Evolutionary conservation across 495 filamentous ascomycete species (phyloP), one percentile per base, ranked within the genome.

Genomic region (Neurospora sp.): DNA sequence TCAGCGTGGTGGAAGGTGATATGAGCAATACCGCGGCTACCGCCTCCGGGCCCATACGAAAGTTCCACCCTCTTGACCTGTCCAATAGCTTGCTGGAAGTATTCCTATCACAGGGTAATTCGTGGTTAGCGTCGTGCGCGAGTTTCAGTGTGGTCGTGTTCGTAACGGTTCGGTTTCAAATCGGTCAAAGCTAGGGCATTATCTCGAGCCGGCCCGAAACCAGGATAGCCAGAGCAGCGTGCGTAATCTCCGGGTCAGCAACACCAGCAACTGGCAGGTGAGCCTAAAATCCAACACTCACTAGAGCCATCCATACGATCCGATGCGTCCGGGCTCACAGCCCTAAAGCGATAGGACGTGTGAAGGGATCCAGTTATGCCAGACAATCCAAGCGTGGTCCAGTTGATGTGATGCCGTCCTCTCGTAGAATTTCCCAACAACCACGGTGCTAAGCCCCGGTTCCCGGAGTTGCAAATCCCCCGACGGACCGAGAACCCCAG

Each of bases 1-100:
- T 91, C 92, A 19, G 90, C 81, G 74, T 92, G 92, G 78, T 80
- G 83, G 85, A 98, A 99, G 24, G 82, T 83, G 73, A 87, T 84
- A 40, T 83, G 84, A 69, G 94, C 93, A 76, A 94, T 90, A 71
- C 96, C 96, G 81, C 94, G 93, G 87, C 94, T 98, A 39, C 87
- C 87, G 70, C 96, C 94, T 79, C 93, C 93, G 59, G 94, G 92
- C 78, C 94, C 95, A 82, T 98, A 98, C 39, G 92, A 93, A 77
- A 99, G 87, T 79, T 92, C 89, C 69, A 92, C 92, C 82, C 87
- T 89, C 87, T 94, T 97, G 82, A 98, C 91, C 70, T 92, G 90
- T 62, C 95, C 96, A 84, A 96, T 88, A 78, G 92, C 91, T 81
- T 93, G 92, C 78, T 85, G 81, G 84, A 99, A 97, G 83, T 97